These are phyloP conservation scores for Glarea lozoyensis DNA, from an alignment of 495 filamentous ascomycete genomes.

Conservation along the genomic window DNA sequence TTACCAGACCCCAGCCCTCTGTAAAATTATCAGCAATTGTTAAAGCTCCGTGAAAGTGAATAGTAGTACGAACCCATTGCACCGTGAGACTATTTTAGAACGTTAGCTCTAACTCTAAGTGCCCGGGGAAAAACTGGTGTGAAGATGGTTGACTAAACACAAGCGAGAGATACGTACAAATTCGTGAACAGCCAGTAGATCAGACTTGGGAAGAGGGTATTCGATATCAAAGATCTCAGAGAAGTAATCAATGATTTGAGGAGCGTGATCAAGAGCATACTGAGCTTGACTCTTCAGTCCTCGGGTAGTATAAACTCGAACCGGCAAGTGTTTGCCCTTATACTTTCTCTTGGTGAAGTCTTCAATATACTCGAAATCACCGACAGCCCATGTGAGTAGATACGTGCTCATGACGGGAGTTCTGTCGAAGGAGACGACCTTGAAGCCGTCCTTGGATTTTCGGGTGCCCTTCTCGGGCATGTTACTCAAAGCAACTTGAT, in stretches of 20 bases:
- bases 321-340: slow-evolving; percentile 80
- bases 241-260: slow-evolving; percentile 87
- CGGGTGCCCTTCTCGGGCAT: slow-evolving; percentile 65
- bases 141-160: background rate
- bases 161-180: slow-evolving; percentile 41
- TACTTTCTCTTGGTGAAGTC: slow-evolving; percentile 81
- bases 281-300: slow-evolving; percentile 82
- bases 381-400: slow-evolving; percentile 89
- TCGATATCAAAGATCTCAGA: slow-evolving; percentile 91
- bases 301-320: slow-evolving; percentile 87
- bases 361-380: slow-evolving; percentile 95
- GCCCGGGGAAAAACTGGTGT: background rate
- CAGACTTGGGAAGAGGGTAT: slow-evolving; percentile 91
- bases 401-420: slow-evolving; percentile 97
- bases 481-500: slow-evolving; percentile 83
- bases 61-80: slow-evolving; percentile 41
- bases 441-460: slow-evolving; percentile 52
- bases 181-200: slow-evolving; percentile 93
- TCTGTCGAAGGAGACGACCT: slow-evolving; percentile 74
- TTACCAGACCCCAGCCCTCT: slow-evolving; percentile 87
- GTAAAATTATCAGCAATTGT: slow-evolving; percentile 26
- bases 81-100: slow-evolving; percentile 47
- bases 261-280: slow-evolving; percentile 78
- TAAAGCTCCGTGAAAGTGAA: slow-evolving; percentile 20
- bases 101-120: slow-evolving; percentile 28